Evolutionary conservation across 1,139 yeast genomes (phyloP).

Genomic region (Pichia sp.): DNA sequence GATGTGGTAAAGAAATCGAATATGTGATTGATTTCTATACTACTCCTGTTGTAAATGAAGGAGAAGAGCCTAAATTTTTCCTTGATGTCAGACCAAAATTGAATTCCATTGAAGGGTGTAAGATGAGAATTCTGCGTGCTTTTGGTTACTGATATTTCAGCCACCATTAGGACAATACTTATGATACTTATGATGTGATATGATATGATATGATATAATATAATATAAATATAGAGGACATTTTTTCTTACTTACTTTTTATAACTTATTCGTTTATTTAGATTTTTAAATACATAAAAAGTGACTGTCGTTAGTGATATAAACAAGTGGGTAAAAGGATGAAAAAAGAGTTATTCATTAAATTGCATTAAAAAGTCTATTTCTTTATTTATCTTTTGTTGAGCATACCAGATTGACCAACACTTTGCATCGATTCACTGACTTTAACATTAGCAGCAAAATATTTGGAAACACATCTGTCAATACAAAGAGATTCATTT

Average conservation of each 20-base stretch:
- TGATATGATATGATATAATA: too few relatives aligned
- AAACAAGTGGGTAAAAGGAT: too few relatives aligned
- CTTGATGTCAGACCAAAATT: conserved; percentile 90
- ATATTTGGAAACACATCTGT: conserved; percentile 95
- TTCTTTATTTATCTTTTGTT: conserved; percentile 5
- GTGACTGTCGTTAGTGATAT: too few relatives aligned
- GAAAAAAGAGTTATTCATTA: too few relatives aligned
- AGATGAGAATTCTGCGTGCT: conserved; percentile 53
- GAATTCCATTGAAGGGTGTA: conserved; percentile 71
- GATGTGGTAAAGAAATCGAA: conserved; percentile 79
- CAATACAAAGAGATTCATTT: conserved; percentile 85
- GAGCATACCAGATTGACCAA: conserved; percentile 27
- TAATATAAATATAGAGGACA: too few relatives aligned
- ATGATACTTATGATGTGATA: too few relatives aligned
- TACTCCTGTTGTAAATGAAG: conserved; percentile 23
- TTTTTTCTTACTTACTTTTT: too few relatives aligned
- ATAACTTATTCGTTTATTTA: too few relatives aligned
- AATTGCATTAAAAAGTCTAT: too few relatives aligned
- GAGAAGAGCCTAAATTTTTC: conserved; percentile 56
- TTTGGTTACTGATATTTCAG: conserved; percentile 35
- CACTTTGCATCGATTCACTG: conserved; percentile 54
- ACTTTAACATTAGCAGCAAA: conserved; percentile 95
- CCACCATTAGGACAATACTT: too few relatives aligned
- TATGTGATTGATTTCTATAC: conserved; percentile 91
- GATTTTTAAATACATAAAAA: too few relatives aligned